A percentile compares a stretch with the other conserved stretches of the same genome.
These are phyloP conservation scores for Stipa capillata DNA, from an alignment of 176 grass and related monocot species.

Conservation along the genomic window DNA sequence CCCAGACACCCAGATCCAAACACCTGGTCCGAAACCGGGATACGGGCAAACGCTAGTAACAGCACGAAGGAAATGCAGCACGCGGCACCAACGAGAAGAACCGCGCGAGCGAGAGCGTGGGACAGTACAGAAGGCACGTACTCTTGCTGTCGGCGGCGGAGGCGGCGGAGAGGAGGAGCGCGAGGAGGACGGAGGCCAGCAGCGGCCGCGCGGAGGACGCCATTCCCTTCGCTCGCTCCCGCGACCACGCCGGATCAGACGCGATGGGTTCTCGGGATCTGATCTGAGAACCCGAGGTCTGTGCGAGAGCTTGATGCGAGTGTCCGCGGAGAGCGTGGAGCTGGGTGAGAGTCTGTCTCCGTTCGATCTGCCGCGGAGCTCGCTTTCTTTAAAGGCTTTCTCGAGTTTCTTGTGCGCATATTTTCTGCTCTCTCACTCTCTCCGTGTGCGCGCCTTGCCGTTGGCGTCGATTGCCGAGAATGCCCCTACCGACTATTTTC, in stretches of 20 bases:
- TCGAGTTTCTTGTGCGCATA: neutral
- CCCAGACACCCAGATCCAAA: slow-evolving; percentile 15
- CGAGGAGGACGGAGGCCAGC: slow-evolving; percentile 33
- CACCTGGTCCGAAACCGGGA: neutral
- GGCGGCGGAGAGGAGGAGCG: slow-evolving; percentile 44
- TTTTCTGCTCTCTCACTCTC: neutral
- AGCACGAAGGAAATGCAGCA: neutral
- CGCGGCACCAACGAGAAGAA: neutral
- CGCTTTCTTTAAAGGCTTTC: slow-evolving; percentile 39
- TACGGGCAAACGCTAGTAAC: neutral
- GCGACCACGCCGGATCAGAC: neutral
- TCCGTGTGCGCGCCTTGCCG: neutral
- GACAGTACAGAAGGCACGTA: slow-evolving; percentile 12
- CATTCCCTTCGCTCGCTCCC: slow-evolving; percentile 23
- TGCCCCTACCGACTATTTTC: slow-evolving; percentile 53
- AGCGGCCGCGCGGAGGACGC: slow-evolving; percentile 49
- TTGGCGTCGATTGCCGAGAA: slow-evolving; percentile 5
- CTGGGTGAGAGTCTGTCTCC: neutral
- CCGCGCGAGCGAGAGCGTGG: neutral
- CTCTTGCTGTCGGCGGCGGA: slow-evolving; percentile 77
- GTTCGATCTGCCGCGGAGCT: slow-evolving; percentile 16
- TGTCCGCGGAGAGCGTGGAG: slow-evolving; percentile 32
- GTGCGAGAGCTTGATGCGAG: neutral
- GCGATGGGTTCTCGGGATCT: slow-evolving; percentile 26
- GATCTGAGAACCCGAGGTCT: neutral